These are phyloP conservation scores for Colletotrichum cordylinicola DNA, from an alignment of 2,329 filamentous ascomycete species.

Conservation along the genomic window DNA sequence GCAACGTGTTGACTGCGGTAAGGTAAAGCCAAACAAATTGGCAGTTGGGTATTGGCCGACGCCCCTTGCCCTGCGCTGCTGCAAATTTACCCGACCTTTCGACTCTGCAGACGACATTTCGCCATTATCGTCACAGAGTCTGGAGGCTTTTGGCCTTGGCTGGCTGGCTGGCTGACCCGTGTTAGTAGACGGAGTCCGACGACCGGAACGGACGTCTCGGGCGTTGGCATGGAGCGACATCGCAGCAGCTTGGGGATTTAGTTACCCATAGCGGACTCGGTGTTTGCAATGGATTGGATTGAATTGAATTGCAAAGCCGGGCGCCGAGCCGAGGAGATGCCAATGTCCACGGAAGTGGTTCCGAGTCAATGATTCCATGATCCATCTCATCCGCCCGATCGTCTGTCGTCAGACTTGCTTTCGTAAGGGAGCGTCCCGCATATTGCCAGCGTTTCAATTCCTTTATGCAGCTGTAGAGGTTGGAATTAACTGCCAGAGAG, in stretches of 20 bases:
- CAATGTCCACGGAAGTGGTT: neutral
- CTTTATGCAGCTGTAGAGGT: neutral
- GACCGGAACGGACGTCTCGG: conserved; percentile 12
- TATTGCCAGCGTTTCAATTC: neutral
- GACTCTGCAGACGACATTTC: neutral
- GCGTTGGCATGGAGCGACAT: neutral
- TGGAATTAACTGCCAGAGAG: neutral
- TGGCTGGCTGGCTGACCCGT: neutral
- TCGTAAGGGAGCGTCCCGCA: neutral
- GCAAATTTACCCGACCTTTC: neutral
- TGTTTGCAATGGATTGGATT: neutral
- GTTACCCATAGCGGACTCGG: neutral
- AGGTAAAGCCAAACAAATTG: neutral
- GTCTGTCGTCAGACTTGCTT: neutral
- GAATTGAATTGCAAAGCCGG: neutral
- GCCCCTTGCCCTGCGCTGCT: neutral
- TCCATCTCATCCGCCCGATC: neutral
- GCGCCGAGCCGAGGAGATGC: conserved; percentile 2
- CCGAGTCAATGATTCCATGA: neutral
- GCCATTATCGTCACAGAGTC: neutral
- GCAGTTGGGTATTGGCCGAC: neutral
- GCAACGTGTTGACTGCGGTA: neutral
- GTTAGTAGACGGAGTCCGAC: neutral
- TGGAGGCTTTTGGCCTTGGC: neutral
- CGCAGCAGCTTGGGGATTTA: neutral